phyloP scores from a whole-genome alignment of 2,329 filamentous ascomycete species.

The Sarocladiaceae sp. region DNA sequence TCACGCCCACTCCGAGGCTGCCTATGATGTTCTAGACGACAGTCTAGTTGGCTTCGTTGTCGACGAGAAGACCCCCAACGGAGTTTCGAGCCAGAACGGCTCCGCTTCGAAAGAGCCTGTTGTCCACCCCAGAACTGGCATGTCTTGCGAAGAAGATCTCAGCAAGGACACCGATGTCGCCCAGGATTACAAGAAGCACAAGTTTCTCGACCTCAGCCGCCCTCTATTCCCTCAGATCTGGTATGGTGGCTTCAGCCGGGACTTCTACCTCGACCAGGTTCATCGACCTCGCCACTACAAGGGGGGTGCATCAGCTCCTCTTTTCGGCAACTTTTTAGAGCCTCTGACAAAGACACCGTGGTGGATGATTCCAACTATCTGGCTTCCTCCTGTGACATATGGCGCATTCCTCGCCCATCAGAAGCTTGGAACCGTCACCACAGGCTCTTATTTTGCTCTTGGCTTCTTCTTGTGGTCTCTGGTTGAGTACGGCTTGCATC shows the following conservation, averaged over 20 bases:
- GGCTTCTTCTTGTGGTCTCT: constrained; percentile 82
- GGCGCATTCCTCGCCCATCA: constrained; percentile 59
- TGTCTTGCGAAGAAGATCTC: constrained; percentile 84
- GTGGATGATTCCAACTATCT: constrained; percentile 80
- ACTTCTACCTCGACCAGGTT: constrained; percentile 96
- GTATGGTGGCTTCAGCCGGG: constrained; percentile 80
- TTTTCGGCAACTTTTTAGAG: constrained; percentile 98
- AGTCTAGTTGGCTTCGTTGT: constrained; percentile 75
- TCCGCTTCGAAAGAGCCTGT: constrained; percentile 19
- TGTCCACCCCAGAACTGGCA: constrained; percentile 66
- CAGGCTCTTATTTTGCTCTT: constrained; percentile 57
- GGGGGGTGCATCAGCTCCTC: constrained; percentile 81
- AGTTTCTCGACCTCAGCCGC: constrained; percentile 83
- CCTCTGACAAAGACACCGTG: constrained; percentile 92
- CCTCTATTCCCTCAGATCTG: constrained; percentile 86
- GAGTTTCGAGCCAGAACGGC: constrained; percentile 12
- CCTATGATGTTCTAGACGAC: constrained; percentile 94
- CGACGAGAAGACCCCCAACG: constrained; percentile 44
- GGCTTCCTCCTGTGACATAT: constrained; percentile 75
- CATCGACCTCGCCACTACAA: constrained; percentile 94
- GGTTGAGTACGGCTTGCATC: constrained; percentile 81
- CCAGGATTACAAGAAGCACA: constrained; percentile 79
- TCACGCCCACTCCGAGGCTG: constrained; percentile 80
- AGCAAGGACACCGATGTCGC: constrained; percentile 73
- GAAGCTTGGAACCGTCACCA: constrained; percentile 48